Evolutionary conservation across 2,329 filamentous ascomycete genomes (phyloP).

Genomic region (Aspergillus ruber): DNA sequence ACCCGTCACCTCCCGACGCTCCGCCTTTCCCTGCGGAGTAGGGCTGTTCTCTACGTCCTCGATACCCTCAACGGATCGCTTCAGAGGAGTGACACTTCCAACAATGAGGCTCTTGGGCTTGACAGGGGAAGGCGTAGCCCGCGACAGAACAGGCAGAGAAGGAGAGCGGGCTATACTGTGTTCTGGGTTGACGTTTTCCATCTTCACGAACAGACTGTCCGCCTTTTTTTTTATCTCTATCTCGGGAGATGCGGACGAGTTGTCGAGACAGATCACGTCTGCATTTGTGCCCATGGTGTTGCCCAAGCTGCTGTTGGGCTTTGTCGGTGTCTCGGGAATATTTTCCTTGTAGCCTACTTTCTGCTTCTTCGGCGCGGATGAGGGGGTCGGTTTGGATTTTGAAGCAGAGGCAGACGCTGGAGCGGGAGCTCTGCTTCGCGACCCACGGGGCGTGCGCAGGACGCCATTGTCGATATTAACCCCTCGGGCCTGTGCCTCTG

Average conservation of each 20-base stretch:
- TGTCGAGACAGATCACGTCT: constrained; percentile 13
- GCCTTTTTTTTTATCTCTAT: constrained; percentile 2
- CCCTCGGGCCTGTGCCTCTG: constrained; percentile 14
- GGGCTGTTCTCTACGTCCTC: no score
- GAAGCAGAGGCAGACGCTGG: constrained; percentile 5
- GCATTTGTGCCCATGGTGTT: neutral
- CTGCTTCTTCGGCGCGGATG: no score
- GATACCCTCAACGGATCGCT: neutral
- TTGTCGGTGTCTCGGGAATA: constrained; percentile 3
- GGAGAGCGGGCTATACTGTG: neutral
- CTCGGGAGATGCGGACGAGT: constrained; percentile 1
- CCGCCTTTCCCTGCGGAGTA: no score
- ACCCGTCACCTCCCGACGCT: no score
- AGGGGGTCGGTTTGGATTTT: neutral
- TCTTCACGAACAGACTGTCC: neutral
- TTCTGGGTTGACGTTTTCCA: neutral
- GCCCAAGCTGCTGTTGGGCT: neutral
- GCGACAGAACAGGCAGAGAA: neutral
- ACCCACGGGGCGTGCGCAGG: constrained; percentile 11
- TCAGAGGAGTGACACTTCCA: neutral
- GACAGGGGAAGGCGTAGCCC: neutral
- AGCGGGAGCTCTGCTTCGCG: constrained; percentile 8
- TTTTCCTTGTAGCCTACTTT: neutral
- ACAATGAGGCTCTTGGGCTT: neutral
- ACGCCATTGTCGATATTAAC: constrained; percentile 3